Evolutionary conservation across 2,329 filamentous ascomycete genomes (phyloP).

Genomic region (Dendrostoma leiphaemia): DNA sequence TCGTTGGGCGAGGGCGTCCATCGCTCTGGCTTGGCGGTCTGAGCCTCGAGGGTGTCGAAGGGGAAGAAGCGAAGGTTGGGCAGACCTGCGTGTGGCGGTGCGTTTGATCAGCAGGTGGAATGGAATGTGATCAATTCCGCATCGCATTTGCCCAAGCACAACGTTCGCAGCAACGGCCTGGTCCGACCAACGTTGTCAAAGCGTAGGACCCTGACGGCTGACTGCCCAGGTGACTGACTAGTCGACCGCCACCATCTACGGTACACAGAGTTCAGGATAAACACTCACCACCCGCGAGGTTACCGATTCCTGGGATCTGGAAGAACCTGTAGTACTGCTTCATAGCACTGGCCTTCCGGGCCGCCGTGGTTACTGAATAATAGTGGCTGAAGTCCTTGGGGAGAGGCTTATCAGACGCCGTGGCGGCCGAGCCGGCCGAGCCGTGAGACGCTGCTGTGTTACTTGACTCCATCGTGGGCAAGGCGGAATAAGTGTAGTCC

Average conservation of each 20-base stretch:
- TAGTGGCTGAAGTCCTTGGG: constrained; percentile 80
- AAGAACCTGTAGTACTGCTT: constrained; percentile 90
- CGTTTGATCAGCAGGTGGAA: constrained; percentile 2
- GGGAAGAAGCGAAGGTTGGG: constrained; percentile 83
- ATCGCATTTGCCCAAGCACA: too few relatives aligned
- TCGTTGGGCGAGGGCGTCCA: constrained; percentile 69
- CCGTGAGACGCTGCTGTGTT: neutral
- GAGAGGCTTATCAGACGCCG: constrained; percentile 28
- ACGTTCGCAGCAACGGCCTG: too few relatives aligned
- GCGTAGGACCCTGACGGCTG: too few relatives aligned
- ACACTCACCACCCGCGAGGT: constrained; percentile 58
- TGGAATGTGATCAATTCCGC: too few relatives aligned
- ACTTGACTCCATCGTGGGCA: constrained; percentile 13
- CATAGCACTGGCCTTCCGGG: constrained; percentile 62
- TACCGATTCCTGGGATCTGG: constrained; percentile 57
- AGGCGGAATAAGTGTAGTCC: neutral
- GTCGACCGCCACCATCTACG: too few relatives aligned
- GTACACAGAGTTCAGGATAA: too few relatives aligned
- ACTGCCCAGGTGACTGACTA: too few relatives aligned
- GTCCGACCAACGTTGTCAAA: too few relatives aligned
- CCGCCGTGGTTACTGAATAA: constrained; percentile 67
- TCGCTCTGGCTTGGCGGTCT: constrained; percentile 70
- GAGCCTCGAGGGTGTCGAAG: constrained; percentile 85
- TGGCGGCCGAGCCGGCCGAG: constrained; percentile 20
- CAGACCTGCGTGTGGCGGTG: constrained; percentile 57